Evolutionary conservation across 2,329 filamentous ascomycete species (phyloP).

Genomic region (Fusarium sarcochroum): DNA sequence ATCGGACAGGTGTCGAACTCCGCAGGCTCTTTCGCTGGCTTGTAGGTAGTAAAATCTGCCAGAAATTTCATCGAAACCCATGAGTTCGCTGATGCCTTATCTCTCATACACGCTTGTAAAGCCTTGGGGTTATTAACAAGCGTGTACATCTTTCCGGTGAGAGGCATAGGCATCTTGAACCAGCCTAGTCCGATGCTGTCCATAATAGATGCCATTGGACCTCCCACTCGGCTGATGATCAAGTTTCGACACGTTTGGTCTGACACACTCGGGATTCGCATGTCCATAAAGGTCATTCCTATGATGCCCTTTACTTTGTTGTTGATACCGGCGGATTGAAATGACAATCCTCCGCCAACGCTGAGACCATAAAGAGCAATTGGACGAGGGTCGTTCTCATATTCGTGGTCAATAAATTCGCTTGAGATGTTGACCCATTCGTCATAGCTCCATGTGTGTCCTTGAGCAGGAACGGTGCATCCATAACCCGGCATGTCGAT

Average conservation of each 20-base stretch:
- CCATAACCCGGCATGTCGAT: constrained; percentile 22
- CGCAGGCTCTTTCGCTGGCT: not conserved
- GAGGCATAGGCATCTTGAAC: constrained; percentile 12
- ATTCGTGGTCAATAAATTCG: constrained; percentile 3
- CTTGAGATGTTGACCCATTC: constrained; percentile 12
- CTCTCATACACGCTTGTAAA: not conserved
- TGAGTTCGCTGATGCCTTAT: not conserved
- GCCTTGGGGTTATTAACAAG: constrained; percentile 14
- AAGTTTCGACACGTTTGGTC: constrained; percentile 13
- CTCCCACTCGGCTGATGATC: constrained; percentile 9
- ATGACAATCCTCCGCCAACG: not conserved
- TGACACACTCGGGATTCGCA: constrained; percentile 1
- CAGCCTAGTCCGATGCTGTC: constrained; percentile 1
- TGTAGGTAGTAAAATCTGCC: not conserved
- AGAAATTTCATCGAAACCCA: constrained; percentile 16
- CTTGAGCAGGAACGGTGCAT: constrained; percentile 2
- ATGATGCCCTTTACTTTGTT: not conserved
- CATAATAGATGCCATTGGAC: not conserved
- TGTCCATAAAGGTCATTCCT: constrained; percentile 25
- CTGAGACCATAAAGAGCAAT: constrained; percentile 6
- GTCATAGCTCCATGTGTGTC: not conserved
- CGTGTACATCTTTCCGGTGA: constrained; percentile 1
- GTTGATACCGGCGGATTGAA: constrained; percentile 11
- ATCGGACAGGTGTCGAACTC: constrained; percentile 23
- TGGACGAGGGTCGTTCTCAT: not conserved